Evolutionary conservation across 192 early-diverging fungal species (phyloP).

Genomic region (Linnemannia schmuckeri): DNA sequence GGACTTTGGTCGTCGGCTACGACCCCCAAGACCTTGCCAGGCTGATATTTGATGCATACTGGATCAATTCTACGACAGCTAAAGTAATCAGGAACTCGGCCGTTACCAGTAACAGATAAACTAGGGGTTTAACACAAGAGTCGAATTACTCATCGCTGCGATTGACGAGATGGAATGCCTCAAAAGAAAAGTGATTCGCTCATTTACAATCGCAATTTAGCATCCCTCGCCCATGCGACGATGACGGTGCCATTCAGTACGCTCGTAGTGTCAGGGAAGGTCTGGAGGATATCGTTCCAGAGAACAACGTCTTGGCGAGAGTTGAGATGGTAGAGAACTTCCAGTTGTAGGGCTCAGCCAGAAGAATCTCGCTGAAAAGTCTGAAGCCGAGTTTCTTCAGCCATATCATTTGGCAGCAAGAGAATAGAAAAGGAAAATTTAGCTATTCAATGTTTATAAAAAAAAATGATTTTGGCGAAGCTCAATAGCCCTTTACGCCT

Average conservation of each 20-base stretch:
- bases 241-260: background rate
- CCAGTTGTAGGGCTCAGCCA: background rate
- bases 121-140: too few species aligned
- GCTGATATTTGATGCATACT: background rate
- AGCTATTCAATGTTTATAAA: too few species aligned
- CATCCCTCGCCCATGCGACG: background rate
- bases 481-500: too few species aligned
- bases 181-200: background rate
- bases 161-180: background rate
- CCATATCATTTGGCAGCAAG: too few species aligned
- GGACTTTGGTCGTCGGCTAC: background rate
- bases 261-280: background rate
- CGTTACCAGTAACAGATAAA: too few species aligned
- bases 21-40: background rate
- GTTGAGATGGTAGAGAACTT: background rate
- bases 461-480: background rate
- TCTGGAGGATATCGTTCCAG: background rate
- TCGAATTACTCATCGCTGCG: too few species aligned
- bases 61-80: background rate
- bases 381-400: background rate
- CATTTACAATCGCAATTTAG: background rate
- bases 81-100: background rate
- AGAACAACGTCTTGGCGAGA: background rate
- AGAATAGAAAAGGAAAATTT: too few species aligned
- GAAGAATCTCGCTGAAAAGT: background rate